These are phyloP conservation scores for Trichosanthes truncata DNA, from an alignment of 306 rosid genomes.

Conservation along the genomic window DNA sequence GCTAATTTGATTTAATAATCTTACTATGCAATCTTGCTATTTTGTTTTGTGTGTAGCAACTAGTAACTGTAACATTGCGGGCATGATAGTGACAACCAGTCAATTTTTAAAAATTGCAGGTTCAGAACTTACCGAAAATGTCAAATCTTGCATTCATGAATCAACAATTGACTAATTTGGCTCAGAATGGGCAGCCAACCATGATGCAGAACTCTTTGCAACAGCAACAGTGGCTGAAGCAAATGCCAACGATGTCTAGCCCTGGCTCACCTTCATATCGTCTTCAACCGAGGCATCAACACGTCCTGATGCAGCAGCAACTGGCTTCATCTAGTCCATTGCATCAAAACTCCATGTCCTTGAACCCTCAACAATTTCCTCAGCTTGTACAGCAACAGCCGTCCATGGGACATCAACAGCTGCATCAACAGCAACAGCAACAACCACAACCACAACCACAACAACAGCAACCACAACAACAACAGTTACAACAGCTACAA, in stretches of 20 bases:
- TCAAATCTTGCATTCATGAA: slow-evolving; percentile 72
- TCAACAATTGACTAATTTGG: slow-evolving; percentile 63
- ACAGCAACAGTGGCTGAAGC: slow-evolving; percentile 84
- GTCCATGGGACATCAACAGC: slow-evolving; percentile 64
- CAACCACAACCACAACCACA: slow-evolving; percentile 27
- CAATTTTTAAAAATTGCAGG: slow-evolving; percentile 29
- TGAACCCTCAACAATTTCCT: slow-evolving; percentile 61
- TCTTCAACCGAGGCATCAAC: slow-evolving; percentile 60
- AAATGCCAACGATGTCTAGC: slow-evolving; percentile 62
- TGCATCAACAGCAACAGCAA: slow-evolving; percentile 49
- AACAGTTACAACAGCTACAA: slow-evolving; percentile 34
- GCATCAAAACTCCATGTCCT: slow-evolving; percentile 47
- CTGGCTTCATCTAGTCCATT: slow-evolving; percentile 65
- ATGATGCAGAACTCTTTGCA: slow-evolving; percentile 60
- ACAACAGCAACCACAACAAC: slow-evolving; percentile 41
- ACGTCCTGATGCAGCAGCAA: slow-evolving; percentile 55
- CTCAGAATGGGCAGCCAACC: slow-evolving; percentile 82
- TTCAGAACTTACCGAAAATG: slow-evolving; percentile 73
- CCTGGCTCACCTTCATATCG: slow-evolving; percentile 56
- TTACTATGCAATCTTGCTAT: slow-evolving; percentile 4
- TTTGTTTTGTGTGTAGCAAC: neutral
- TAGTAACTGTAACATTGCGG: neutral
- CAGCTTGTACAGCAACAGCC: slow-evolving; percentile 78
- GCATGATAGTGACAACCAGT: neutral
- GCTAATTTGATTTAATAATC: neutral